Evolutionary conservation across 2,329 filamentous ascomycete genomes (phyloP).

Genomic region (Coniochaeta prunicola): DNA sequence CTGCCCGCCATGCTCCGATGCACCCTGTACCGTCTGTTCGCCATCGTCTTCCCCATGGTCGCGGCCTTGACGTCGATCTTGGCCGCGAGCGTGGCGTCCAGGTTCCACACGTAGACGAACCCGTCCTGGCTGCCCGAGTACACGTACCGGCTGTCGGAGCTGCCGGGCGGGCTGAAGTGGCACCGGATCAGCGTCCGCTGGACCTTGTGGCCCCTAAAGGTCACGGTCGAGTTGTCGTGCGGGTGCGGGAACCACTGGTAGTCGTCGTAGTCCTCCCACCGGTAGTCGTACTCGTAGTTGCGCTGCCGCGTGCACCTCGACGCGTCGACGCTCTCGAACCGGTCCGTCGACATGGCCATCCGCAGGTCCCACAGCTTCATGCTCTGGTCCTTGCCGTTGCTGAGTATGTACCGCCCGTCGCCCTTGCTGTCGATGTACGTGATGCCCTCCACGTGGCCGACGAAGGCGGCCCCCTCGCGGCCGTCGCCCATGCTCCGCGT

Average conservation of each 20-base stretch:
- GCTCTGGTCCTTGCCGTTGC: conserved; percentile 91
- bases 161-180: conserved; percentile 83
- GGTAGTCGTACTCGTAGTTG: conserved; percentile 74
- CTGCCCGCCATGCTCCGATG: conserved; percentile 21
- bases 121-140: conserved; percentile 89
- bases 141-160: conserved; percentile 85
- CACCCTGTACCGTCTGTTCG: neutral
- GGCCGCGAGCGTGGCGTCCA: conserved; percentile 77
- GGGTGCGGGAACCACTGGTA: conserved; percentile 65
- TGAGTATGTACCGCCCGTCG: conserved; percentile 75
- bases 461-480: conserved; percentile 59
- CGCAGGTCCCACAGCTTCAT: conserved; percentile 97
- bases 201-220: conserved; percentile 85
- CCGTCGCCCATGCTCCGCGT: conserved; percentile 83
- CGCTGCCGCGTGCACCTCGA: conserved; percentile 44
- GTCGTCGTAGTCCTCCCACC: conserved; percentile 58
- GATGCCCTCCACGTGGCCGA: conserved; percentile 59
- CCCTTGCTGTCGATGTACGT: conserved; percentile 66
- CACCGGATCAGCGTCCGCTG: conserved; percentile 87
- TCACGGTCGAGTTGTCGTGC: conserved; percentile 85
- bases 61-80: conserved; percentile 70
- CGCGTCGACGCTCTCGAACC: conserved; percentile 50
- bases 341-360: conserved; percentile 72
- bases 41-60: conserved; percentile 41
- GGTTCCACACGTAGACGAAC: conserved; percentile 84